Conservation (phyloP, 805 yeast genomes). For the Metschnikowia drakensbergensis region DNA sequence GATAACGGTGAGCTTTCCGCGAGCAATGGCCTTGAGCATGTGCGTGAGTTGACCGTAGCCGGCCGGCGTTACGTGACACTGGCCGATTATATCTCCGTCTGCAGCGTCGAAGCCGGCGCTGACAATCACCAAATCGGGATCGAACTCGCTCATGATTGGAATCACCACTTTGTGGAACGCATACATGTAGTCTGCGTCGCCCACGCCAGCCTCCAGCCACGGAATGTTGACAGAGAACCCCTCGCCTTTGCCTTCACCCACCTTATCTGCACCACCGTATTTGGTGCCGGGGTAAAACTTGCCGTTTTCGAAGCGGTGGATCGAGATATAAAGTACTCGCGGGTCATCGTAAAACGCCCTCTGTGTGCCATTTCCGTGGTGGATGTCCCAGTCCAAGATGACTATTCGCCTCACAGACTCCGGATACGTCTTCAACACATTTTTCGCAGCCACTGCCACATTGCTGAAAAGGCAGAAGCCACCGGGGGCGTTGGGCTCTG, state of each 20-base stretch:
- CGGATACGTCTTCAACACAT: constrained; percentile 76
- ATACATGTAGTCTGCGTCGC: constrained; percentile 92
- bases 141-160: constrained; percentile 85
- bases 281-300: constrained; percentile 91
- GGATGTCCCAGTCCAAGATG: constrained; percentile 96
- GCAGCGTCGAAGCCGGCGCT: constrained; percentile 99
- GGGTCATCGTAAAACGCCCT: constrained; percentile 87
- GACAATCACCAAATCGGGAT: constrained; percentile 88
- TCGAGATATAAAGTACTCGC: constrained; percentile 81
- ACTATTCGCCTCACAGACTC: constrained; percentile 82
- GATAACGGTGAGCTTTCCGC: constrained; percentile 83
- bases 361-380: constrained; percentile 98
- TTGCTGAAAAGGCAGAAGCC: constrained; percentile 95
- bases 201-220: constrained; percentile 88
- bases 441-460: constrained; percentile 95
- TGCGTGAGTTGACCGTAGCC: constrained; percentile 98
- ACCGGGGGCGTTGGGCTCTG: constrained; percentile 95
- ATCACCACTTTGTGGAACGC: constrained; percentile 83
- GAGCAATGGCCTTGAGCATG: constrained; percentile 78
- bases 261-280: constrained; percentile 75
- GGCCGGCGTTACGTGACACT: constrained; percentile 91
- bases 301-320: constrained; percentile 91
- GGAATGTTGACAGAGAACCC: constrained; percentile 91
- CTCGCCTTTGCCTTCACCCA: constrained; percentile 81
- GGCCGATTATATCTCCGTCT: constrained; percentile 95